A percentile compares a stretch with the other conserved stretches of the same genome.
phyloP scores from a whole-genome alignment of 768 basidiomycete species.

The Suillus paluster region DNA sequence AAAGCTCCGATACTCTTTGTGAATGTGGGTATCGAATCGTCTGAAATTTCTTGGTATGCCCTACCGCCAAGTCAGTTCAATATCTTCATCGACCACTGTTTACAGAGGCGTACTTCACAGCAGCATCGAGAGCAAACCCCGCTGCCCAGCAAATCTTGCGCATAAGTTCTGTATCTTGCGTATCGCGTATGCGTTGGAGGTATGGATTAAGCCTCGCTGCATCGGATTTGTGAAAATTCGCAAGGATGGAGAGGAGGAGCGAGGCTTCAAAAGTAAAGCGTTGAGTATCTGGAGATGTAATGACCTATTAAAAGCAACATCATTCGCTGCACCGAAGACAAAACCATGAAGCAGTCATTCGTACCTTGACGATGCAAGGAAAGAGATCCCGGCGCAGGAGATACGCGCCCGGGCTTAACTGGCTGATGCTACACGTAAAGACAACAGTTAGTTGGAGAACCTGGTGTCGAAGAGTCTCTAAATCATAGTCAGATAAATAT shows the following conservation, averaged over 20 bases:
- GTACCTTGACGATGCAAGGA: slow-evolving; percentile 54
- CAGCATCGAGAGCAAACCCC: slow-evolving; percentile 53
- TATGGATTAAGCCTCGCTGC: slow-evolving; percentile 73
- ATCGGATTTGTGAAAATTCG: slow-evolving; percentile 76
- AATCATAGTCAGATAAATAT: background rate
- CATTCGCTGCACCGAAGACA: background rate
- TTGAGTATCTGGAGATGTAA: slow-evolving; percentile 58
- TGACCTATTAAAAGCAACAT: slow-evolving; percentile 43
- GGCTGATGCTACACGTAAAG: slow-evolving; percentile 60
- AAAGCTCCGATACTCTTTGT: slow-evolving; percentile 55
- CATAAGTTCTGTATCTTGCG: slow-evolving; percentile 55
- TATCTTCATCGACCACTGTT: background rate
- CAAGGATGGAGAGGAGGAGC: slow-evolving; percentile 63
- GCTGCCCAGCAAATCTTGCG: slow-evolving; percentile 60
- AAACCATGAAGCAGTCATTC: background rate
- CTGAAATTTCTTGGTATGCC: slow-evolving; percentile 57
- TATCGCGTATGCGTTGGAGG: slow-evolving; percentile 53
- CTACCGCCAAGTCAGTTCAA: slow-evolving; percentile 34
- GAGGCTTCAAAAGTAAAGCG: slow-evolving; percentile 62
- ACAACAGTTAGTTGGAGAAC: slow-evolving; percentile 60
- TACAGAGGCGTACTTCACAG: slow-evolving; percentile 48
- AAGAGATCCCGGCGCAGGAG: slow-evolving; percentile 67
- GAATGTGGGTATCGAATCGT: slow-evolving; percentile 57
- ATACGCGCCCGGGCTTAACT: slow-evolving; percentile 75
- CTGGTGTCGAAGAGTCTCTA: slow-evolving; percentile 55